These are phyloP conservation scores for Amaranthus palmeri DNA, from an alignment of 148 eudicot genomes.

Conservation along the genomic window DNA sequence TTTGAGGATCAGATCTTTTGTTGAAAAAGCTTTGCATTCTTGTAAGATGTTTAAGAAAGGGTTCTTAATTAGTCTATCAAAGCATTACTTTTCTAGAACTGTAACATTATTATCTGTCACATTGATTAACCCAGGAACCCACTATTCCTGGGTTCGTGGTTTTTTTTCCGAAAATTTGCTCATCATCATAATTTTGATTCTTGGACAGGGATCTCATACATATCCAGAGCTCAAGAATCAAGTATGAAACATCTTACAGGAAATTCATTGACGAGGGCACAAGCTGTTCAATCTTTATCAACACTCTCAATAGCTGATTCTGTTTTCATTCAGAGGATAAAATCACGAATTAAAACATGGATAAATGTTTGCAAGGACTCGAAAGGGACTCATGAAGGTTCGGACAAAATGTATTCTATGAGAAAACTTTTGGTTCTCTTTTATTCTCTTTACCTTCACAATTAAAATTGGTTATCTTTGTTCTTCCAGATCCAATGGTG, in stretches of 20 bases:
- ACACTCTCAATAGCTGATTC: constrained; percentile 68
- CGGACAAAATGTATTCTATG: constrained; percentile 17
- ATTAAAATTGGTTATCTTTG: constrained; percentile 8
- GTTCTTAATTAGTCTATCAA: neutral
- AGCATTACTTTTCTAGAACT: neutral
- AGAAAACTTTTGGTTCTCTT: constrained; percentile 12
- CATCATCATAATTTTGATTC: constrained; percentile 9
- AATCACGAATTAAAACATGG: constrained; percentile 67
- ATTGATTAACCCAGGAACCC: neutral
- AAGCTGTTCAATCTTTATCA: constrained; percentile 31
- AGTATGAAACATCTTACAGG: constrained; percentile 41
- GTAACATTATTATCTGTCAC: neutral
- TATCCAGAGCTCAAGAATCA: constrained; percentile 87
- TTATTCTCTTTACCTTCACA: constrained; percentile 14
- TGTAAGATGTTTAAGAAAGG: constrained; percentile 2
- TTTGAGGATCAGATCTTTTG: neutral
- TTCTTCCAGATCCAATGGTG: constrained; percentile 58
- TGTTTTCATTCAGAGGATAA: constrained; percentile 62
- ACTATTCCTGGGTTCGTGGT: neutral
- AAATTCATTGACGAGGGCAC: constrained; percentile 33
- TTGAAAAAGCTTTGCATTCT: neutral
- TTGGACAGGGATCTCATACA: constrained; percentile 78
- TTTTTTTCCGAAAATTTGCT: neutral
- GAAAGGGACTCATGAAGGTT: constrained; percentile 44
- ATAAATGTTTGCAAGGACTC: constrained; percentile 52